These are phyloP conservation scores for Penicillium macrosclerotiorum DNA, from an alignment of 495 filamentous ascomycete species.

Conservation along the genomic window DNA sequence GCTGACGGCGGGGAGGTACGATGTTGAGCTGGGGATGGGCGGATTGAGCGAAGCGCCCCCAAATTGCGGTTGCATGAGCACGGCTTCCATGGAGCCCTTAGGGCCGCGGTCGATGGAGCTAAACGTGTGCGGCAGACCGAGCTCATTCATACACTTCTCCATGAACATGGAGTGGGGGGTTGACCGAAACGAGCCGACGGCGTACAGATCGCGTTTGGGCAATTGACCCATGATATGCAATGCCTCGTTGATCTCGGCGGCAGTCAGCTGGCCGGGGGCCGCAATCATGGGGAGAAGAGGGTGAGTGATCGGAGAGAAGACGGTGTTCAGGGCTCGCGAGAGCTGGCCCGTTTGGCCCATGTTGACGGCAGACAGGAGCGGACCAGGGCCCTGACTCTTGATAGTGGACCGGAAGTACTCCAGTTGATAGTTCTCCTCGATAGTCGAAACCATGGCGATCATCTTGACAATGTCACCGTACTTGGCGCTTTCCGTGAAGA, in stretches of 20 bases:
- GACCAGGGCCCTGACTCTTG: slow-evolving; percentile 60
- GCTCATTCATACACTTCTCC: slow-evolving; percentile 85
- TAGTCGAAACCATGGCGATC: slow-evolving; percentile 74
- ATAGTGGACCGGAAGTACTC: slow-evolving; percentile 84
- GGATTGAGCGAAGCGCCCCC: slow-evolving; percentile 79
- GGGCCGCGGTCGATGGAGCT: slow-evolving; percentile 68
- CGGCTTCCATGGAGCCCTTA: slow-evolving; percentile 60
- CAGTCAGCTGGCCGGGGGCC: slow-evolving; percentile 78
- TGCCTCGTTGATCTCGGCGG: slow-evolving; percentile 77
- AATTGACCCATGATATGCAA: slow-evolving; percentile 76
- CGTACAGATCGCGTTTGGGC: slow-evolving; percentile 75
- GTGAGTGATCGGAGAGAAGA: slow-evolving; percentile 85
- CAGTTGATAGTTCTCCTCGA: slow-evolving; percentile 81
- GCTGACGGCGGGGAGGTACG: slow-evolving; percentile 62
- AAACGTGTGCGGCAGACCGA: slow-evolving; percentile 78
- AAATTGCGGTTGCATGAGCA: slow-evolving; percentile 67
- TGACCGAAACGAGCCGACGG: slow-evolving; percentile 68
- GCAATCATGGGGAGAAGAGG: slow-evolving; percentile 80
- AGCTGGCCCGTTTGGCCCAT: slow-evolving; percentile 83
- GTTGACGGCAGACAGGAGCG: slow-evolving; percentile 77
- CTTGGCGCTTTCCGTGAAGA: slow-evolving; percentile 66
- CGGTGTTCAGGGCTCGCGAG: slow-evolving; percentile 73
- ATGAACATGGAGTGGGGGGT: slow-evolving; percentile 78
- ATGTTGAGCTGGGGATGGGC: slow-evolving; percentile 49
- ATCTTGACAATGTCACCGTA: slow-evolving; percentile 87